Conservation (phyloP, 2,329 filamentous ascomycete species). For the Pezicula radicicola region DNA sequence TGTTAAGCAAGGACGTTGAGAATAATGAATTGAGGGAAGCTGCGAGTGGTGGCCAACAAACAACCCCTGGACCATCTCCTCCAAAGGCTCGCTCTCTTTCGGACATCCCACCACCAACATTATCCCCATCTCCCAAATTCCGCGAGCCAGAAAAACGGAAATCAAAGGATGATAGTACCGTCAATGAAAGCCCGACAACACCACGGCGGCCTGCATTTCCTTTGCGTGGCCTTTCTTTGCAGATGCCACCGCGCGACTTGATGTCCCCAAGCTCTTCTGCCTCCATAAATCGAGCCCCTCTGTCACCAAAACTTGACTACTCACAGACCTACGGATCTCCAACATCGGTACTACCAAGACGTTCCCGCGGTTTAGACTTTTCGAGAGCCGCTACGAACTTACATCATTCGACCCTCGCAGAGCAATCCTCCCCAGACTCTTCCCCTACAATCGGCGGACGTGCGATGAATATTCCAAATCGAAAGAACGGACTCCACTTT, state of each 20-base stretch:
- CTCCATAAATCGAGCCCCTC: slow-evolving; percentile 58
- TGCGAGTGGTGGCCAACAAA: slow-evolving; percentile 2
- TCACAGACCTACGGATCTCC: slow-evolving; percentile 84
- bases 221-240: slow-evolving; percentile 63
- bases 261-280: slow-evolving; percentile 38
- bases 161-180: slow-evolving; percentile 30
- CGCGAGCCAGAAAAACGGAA: slow-evolving; percentile 26
- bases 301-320: slow-evolving; percentile 83
- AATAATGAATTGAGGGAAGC: not conserved
- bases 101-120: slow-evolving; percentile 23
- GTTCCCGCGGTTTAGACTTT: slow-evolving; percentile 89
- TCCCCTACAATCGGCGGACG: slow-evolving; percentile 80
- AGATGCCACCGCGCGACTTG: slow-evolving; percentile 58
- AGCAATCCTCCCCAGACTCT: slow-evolving; percentile 83
- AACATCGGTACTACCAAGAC: slow-evolving; percentile 81
- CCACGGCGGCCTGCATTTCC: slow-evolving; percentile 67
- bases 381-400: slow-evolving; percentile 89
- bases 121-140: slow-evolving; percentile 30
- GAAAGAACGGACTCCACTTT: slow-evolving; percentile 44
- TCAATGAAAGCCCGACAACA: slow-evolving; percentile 54
- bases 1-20: too few species aligned
- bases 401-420: slow-evolving; percentile 91
- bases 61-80: slow-evolving; percentile 20
- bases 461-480: slow-evolving; percentile 59
- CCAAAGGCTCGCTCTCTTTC: slow-evolving; percentile 29